phyloP scores from a whole-genome alignment of 139 green algal species.

The Tetraselmis chui region DNA sequence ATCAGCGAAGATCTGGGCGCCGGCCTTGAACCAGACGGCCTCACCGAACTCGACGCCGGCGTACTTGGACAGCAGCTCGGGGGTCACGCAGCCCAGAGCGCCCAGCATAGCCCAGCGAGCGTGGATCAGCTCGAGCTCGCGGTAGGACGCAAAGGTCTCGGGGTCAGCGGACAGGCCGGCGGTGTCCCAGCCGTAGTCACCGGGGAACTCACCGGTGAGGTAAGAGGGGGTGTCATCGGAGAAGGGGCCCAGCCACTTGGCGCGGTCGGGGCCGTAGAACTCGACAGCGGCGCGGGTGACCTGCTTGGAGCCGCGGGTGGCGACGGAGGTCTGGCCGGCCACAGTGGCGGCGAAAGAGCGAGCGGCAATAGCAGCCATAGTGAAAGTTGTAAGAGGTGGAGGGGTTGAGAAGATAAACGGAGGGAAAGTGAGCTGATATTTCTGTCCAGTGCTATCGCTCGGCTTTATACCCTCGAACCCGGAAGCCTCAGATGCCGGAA shows the following conservation, averaged over 20 bases:
- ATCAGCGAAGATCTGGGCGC: constrained; percentile 39
- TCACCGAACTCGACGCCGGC: constrained; percentile 41
- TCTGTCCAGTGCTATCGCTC: too few relatives aligned
- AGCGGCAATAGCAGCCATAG: not conserved
- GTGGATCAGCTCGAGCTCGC: constrained; percentile 96
- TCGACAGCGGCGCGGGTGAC: constrained; percentile 36
- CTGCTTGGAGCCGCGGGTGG: constrained; percentile 14
- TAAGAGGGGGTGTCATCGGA: constrained; percentile 32
- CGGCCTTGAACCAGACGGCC: constrained; percentile 51
- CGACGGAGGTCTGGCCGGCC: not conserved
- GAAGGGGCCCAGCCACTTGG: constrained; percentile 74
- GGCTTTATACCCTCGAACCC: too few relatives aligned
- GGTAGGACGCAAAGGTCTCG: constrained; percentile 87
- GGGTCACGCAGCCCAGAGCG: constrained; percentile 63
- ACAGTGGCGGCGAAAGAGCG: not conserved
- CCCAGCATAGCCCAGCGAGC: constrained; percentile 96
- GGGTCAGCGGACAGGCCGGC: constrained; percentile 92
- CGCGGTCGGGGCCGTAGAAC: constrained; percentile 41
- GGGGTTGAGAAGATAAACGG: not conserved
- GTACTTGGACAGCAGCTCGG: constrained; percentile 31
- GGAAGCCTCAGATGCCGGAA: too few relatives aligned
- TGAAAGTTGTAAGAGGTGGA: not conserved
- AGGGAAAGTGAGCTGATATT: not conserved
- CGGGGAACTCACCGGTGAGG: constrained; percentile 60
- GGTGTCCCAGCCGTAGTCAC: constrained; percentile 97